Base-by-base conservation (phyloP, 371 early-diverging fungal species). In the Rhizopus sp. region DNA sequence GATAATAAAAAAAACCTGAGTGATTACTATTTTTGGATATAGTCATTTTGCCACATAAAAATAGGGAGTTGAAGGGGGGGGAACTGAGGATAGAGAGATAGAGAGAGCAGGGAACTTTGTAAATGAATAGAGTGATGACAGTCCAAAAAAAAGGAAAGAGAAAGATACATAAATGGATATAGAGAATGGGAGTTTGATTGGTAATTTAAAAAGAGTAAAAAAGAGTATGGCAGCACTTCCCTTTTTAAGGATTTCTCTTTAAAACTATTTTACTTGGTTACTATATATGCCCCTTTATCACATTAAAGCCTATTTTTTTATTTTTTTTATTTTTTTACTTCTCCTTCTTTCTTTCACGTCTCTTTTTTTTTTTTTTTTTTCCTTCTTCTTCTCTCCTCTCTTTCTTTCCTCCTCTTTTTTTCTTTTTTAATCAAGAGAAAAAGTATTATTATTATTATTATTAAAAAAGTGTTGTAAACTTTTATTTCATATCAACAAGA, bases 381-480 rank as follows among this genome's bases (percentile, higher is more conserved):
- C 32, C 55, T 9, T 48, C 40, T 50, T 35, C 49, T 30, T 47
- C 31, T 50, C 23, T 30, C 29, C 13, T 37, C 38, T 45, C 56
- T 49, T 35, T 32, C 33, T 56, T 7, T 56, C 44, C 52, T 15
- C 10, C 55, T 37, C 57, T 42, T 48, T 57, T 30, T 46, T 42
- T 46, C 38, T 47, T 38, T 46, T 60, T 38, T 48, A 23, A 46
- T 59, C 17, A 49, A 72, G 31, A 30, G 13, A 31, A 47, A 29
- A 31, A 5, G 8, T 31, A 13, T 13, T 31, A 29, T 29, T 47
- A 62, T 68, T 60, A 59, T 65, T 64, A 62, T 64, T 67, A 53
- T 60, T 23, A 23, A 23, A 23, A 23, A 23, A 23, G 23, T 23
- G 23, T 23, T 23, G 23, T 23, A 23, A 23, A 23, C 23, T 23